These are phyloP conservation scores for Tephrocybe sp. DNA, from an alignment of 768 basidiomycete genomes.

Conservation along the genomic window DNA sequence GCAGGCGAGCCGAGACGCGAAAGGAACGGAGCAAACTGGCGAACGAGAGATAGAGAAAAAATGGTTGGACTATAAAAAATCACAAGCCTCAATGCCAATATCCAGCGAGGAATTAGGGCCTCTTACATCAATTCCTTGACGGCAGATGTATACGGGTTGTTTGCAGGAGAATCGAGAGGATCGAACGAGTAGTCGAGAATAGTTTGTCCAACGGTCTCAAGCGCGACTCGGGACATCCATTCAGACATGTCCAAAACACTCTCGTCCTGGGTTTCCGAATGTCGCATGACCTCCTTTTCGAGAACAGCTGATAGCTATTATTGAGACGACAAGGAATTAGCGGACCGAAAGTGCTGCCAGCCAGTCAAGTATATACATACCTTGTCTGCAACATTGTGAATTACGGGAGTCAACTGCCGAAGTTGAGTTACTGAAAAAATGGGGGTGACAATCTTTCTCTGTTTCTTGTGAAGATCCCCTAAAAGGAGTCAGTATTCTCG, in stretches of 20 bases:
- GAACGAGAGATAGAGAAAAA: slow-evolving; percentile 40
- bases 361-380: slow-evolving; percentile 23
- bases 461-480: slow-evolving; percentile 44
- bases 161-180: slow-evolving; percentile 37
- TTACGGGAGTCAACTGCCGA: slow-evolving; percentile 38
- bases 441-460: slow-evolving; percentile 46
- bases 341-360: not conserved
- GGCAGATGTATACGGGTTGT: slow-evolving; percentile 42
- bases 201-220: slow-evolving; percentile 41
- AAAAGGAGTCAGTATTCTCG: not conserved
- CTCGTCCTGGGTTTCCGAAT: slow-evolving; percentile 5
- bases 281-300: slow-evolving; percentile 18
- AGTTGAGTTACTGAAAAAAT: slow-evolving; percentile 46
- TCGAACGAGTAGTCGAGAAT: slow-evolving; percentile 47
- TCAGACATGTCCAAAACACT: slow-evolving; percentile 42
- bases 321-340: not conserved
- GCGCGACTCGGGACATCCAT: slow-evolving; percentile 42
- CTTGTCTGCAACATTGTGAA: slow-evolving; percentile 43
- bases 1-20: slow-evolving; percentile 37
- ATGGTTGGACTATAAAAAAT: slow-evolving; percentile 37
- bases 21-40: slow-evolving; percentile 44
- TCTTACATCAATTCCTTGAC: slow-evolving; percentile 44
- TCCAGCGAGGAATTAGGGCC: not conserved
- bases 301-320: slow-evolving; percentile 30
- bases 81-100: not conserved